Evolutionary conservation across 2,329 filamentous ascomycete species (phyloP), one percentile per base, ranked within the genome.

Genomic region (Paecilomyces fulvus): DNA sequence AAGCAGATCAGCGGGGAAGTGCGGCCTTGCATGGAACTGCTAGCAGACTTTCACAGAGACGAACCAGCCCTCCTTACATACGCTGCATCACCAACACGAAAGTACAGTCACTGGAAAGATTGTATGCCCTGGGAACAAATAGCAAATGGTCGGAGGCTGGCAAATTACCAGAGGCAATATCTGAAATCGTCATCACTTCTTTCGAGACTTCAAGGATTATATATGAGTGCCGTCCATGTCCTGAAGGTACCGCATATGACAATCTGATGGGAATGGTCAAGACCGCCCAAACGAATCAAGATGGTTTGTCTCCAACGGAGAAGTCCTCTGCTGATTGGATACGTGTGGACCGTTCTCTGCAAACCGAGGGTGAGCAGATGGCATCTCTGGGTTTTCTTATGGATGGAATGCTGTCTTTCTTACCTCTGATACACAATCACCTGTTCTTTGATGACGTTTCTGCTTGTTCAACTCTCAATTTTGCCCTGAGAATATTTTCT

Each of bases 391-490:
- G 72, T 0, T 81, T 79, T 28, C 55, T 75, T 1, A 72, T 79
- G 67, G 79, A 81, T 30, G 73, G 69, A 0, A 75, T 66, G 0
- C 60, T 80, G 3, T 65, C 75, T 0, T 80, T 80, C 37, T 31
- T 75, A 1, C 77, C 78, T 0, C 59, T 81, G 52, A 67, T 65
- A 1, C 77, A 78, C 53, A 71, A 65, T 53, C 69, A 76, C 9
- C 61, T 72, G 66, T 77, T 70, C 61, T 68, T 80, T 21, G 72
- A 77, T 1, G 78, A 80, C 48, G 68, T 67, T 0, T 70, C 59
- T 4, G 75, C 77, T 1, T 78, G 73, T 52, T 75, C 73, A 3
- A 75, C 71, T 12, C 60, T 81, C 11, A 79, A 81, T 58, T 81
- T 81, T 62, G 75, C 79, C 3, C 55, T 81, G 56, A 67, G 79